Base-by-base conservation (phyloP, 768 basidiomycete genomes). In the Phanerodontia chrysosporium region DNA sequence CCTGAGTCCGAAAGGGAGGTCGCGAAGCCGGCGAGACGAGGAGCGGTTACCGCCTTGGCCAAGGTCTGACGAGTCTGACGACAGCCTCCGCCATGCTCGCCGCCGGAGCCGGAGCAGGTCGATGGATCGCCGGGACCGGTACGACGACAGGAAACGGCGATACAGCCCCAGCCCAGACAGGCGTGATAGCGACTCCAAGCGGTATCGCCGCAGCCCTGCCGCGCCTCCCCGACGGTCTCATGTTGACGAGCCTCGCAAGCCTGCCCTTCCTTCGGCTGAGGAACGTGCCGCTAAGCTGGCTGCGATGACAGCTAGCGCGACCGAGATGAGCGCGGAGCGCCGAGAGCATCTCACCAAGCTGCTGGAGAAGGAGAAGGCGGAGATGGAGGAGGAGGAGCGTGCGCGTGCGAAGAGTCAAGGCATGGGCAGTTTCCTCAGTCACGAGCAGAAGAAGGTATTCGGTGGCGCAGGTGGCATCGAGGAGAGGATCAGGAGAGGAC, bases 251-350 rank as follows among this genome's bases (percentile, higher is more conserved):
- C 60, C 21, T 59, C 56, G 68, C 62, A 46, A 54, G 21, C 64
- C 65, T 25, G 28, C 58, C 29, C 53, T 67, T 32, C 65, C 70
- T 51, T 59, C 65, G 53, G 69, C 73, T 8, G 77, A 80, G 1
- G 88, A 87, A 28, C 87, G 95, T 32, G 86, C 86, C 2, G 89
- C 90, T 27, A 86, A 91, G n/a, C 77, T 98, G 28, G 95, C 92
- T 0, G 89, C 93, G 4, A 98, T 98, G 96, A 74, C 86, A 24
- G 73, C 80, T 1, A 83, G 87, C 59, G 96, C 96, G 0, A 71
- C 76, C n/a, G 71, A 72, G 8, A 79, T 93, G 75, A 81, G 83
- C 48, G 70, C 72, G 0, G 86, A 93, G 46, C 85, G 95, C 25
- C 83, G 88, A 60, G 82, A 85, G 62, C 83, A 90, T 22, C 75